A percentile compares a stretch with the other conserved stretches of the same genome.
Conservation (phyloP, 768 basidiomycete species). For the Lactarius sp. region DNA sequence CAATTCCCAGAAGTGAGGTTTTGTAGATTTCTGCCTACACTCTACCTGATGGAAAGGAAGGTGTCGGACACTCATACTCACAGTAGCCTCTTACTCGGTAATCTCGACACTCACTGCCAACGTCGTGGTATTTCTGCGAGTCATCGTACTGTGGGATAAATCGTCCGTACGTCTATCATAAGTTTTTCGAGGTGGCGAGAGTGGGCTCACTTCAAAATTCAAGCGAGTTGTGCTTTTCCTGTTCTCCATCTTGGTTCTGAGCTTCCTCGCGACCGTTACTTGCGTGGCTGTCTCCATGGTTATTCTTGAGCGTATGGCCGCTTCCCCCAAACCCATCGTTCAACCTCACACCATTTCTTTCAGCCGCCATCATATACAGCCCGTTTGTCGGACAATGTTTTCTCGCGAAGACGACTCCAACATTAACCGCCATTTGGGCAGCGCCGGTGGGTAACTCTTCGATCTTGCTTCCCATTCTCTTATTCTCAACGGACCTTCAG, state of each 20-base stretch:
- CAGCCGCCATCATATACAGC: conserved; percentile 31
- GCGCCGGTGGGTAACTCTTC: conserved; percentile 31
- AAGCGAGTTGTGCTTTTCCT: conserved; percentile 28
- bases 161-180: conserved; percentile 26
- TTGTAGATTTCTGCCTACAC: neutral
- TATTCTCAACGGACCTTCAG: conserved; percentile 24
- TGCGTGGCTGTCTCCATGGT: conserved; percentile 24
- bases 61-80: conserved; percentile 32
- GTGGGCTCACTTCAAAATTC: neutral
- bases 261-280: conserved; percentile 28
- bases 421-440: conserved; percentile 32
- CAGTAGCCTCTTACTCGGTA: conserved; percentile 28
- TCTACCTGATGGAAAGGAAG: conserved; percentile 23
- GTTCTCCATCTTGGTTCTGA: conserved; percentile 30
- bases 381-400: conserved; percentile 30
- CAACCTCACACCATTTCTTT: neutral
- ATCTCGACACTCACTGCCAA: conserved; percentile 33
- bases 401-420: conserved; percentile 23
- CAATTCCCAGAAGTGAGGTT: neutral
- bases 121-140: conserved; percentile 34
- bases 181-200: neutral
- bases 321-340: neutral
- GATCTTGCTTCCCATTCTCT: neutral
- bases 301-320: neutral
- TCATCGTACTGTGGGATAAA: conserved; percentile 37